Conservation (phyloP, 306 rosid genomes). For the cucumber (Cucumis sativus) region Cucumber_9930_V3 NC_026659.2:26778501-26779000, state of each 20-base stretch:
- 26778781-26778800: not conserved
- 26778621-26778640: not conserved
- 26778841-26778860: not conserved
- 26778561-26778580: too few relatives aligned
- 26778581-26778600: not conserved
- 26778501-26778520: not conserved
- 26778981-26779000: too few relatives aligned
- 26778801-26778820: not conserved
- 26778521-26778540: not conserved
- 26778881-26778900: not conserved
- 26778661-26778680: constrained; percentile 3
- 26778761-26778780: not conserved
- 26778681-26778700: not conserved
- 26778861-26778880: not conserved
- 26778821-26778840: not conserved
- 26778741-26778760: not conserved
- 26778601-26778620: not conserved
- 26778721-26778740: not conserved
- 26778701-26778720: not conserved
- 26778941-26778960: too few relatives aligned
- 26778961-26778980: too few relatives aligned
- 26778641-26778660: not conserved
- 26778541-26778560: not conserved
- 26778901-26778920: too few relatives aligned
- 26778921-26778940: too few relatives aligned